These are phyloP conservation scores for Teratosphaeria gauchensis DNA, from an alignment of 2,329 filamentous ascomycete genomes.

Conservation along the genomic window DNA sequence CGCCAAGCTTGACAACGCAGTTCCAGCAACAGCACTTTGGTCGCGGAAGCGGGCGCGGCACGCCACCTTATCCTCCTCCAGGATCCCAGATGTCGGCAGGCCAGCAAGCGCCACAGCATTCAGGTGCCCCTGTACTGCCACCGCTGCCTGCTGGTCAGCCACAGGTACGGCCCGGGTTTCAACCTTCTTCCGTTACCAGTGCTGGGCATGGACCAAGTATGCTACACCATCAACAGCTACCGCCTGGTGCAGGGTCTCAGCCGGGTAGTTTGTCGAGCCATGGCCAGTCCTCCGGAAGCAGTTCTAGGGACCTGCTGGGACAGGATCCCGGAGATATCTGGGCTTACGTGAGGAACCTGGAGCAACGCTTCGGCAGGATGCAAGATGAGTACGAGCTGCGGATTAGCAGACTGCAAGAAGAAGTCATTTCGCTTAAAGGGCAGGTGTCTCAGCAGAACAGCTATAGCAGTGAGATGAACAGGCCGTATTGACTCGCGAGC, in stretches of 20 bases:
- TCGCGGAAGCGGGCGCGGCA: conserved; percentile 49
- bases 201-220: conserved; percentile 26
- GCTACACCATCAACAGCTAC: conserved; percentile 26
- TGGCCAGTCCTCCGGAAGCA: conserved; percentile 46
- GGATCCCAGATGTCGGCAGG: not conserved
- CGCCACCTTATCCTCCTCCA: conserved; percentile 39
- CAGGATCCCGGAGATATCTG: conserved; percentile 50
- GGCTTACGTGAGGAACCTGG: conserved; percentile 62
- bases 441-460: conserved; percentile 17
- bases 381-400: conserved; percentile 39
- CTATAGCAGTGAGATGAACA: conserved; percentile 23
- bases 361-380: conserved; percentile 41
- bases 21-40: conserved; percentile 55
- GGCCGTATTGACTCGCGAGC: conserved; percentile 4
- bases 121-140: conserved; percentile 27
- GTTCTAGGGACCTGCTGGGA: conserved; percentile 57
- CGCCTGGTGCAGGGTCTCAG: conserved; percentile 30
- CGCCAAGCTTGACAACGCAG: conserved; percentile 56
- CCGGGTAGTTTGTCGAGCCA: conserved; percentile 44
- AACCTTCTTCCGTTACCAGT: conserved; percentile 9
- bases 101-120: conserved; percentile 16
- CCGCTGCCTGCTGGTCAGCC: conserved; percentile 26
- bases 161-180: conserved; percentile 11
- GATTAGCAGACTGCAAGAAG: conserved; percentile 35
- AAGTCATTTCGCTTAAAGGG: conserved; percentile 29